These are phyloP conservation scores for Apiospora saccharicola DNA, from an alignment of 2,329 filamentous ascomycete species.

Conservation along the genomic window DNA sequence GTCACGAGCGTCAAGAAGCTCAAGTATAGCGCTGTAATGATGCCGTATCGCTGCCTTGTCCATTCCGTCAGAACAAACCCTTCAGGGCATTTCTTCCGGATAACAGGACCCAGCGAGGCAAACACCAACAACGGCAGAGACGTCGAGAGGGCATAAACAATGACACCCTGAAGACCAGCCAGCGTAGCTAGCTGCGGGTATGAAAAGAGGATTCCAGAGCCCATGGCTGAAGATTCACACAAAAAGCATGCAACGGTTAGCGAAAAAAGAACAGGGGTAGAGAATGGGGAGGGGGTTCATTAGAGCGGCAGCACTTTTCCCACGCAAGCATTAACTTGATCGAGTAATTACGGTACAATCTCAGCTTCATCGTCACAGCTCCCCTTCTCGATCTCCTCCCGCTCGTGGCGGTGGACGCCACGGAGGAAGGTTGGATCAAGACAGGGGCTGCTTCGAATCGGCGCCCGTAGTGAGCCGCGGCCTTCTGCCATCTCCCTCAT, in stretches of 20 bases:
- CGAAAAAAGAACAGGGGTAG: slow-evolving; percentile 34
- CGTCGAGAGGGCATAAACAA: slow-evolving; percentile 78
- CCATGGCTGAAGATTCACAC: slow-evolving; percentile 67
- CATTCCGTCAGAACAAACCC: slow-evolving; percentile 87
- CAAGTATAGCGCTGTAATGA: slow-evolving; percentile 73
- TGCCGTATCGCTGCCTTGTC: slow-evolving; percentile 80
- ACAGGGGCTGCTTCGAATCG: slow-evolving; percentile 59
- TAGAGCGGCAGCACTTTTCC: slow-evolving; percentile 94
- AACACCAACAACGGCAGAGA: slow-evolving; percentile 78
- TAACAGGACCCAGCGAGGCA: slow-evolving; percentile 76
- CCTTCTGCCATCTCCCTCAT: slow-evolving; percentile 41
- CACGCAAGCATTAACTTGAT: slow-evolving; percentile 99
- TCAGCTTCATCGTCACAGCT: slow-evolving; percentile 74
- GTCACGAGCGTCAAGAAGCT: slow-evolving; percentile 82
- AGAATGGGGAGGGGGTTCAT: slow-evolving; percentile 44
- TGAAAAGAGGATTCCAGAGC: slow-evolving; percentile 82
- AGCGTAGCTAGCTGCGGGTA: slow-evolving; percentile 84
- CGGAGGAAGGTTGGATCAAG: slow-evolving; percentile 60
- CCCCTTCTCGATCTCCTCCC: slow-evolving; percentile 47
- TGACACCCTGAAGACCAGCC: slow-evolving; percentile 77
- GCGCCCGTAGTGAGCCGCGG: slow-evolving; percentile 88
- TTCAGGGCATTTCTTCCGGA: slow-evolving; percentile 80
- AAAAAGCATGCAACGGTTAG: slow-evolving; percentile 56
- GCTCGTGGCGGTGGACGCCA: slow-evolving; percentile 9
- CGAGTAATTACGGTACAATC: slow-evolving; percentile 95